Conservation (phyloP, 1,139 yeast species). For the Sugiyamaella japonica region DNA sequence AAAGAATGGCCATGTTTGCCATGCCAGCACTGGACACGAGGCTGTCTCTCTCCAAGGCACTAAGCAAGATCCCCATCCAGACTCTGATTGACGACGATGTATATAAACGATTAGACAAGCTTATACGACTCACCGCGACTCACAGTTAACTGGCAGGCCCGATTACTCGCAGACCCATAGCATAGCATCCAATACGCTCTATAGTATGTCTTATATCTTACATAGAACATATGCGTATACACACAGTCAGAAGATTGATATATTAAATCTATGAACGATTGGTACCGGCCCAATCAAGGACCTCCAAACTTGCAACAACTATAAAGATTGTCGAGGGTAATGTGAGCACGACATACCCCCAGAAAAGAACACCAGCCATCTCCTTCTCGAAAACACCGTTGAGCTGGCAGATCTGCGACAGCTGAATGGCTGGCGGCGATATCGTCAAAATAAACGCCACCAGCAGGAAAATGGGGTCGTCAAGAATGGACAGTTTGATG, state of each 20-base stretch:
- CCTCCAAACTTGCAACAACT: conserved; percentile 68
- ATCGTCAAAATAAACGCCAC: conserved; percentile 74
- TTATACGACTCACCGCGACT: no score
- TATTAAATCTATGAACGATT: conserved; percentile 20
- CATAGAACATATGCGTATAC: no score
- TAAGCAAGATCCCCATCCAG: not conserved
- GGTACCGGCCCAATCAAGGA: conserved; percentile 52
- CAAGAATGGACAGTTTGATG: conserved; percentile 65
- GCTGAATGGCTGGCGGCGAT: conserved; percentile 83
- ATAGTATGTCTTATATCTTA: no score
- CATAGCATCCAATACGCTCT: no score
- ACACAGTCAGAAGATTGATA: not conserved
- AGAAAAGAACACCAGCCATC: conserved; percentile 83
- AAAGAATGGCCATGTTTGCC: conserved; percentile 13
- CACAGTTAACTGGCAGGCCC: no score
- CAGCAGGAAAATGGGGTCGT: conserved; percentile 79
- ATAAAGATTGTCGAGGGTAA: conserved; percentile 74
- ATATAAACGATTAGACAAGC: conserved; percentile 9
- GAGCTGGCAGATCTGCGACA: conserved; percentile 77
- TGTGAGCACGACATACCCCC: conserved; percentile 79
- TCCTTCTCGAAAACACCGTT: conserved; percentile 75
- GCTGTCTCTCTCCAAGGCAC: not conserved
- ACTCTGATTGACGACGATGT: not conserved
- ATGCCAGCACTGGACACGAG: not conserved
- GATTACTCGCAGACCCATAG: no score